Evolutionary conservation across 139 green algal species (phyloP), one percentile per base, ranked within the genome.

Genomic region (Asterochloris sp.): DNA sequence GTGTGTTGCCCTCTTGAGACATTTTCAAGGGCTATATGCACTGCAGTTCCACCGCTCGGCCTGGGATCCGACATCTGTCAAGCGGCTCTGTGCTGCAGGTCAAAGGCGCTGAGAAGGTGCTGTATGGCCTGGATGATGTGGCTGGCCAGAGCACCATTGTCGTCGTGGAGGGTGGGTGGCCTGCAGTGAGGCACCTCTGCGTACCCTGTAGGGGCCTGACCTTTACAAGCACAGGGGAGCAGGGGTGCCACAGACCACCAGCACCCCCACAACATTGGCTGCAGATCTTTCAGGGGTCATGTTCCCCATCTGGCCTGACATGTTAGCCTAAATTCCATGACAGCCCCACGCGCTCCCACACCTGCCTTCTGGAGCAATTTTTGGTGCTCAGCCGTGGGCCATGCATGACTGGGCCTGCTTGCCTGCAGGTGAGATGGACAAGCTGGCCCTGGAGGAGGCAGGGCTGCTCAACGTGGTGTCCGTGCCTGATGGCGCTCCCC

Each of bases 161-260:
- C 74, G 90, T 97, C 68, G 95, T 98, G 69, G 95, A 98, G 84
- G 95, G 95, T 13, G 95, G 98, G 89, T 92, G 97, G 86, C 95
- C 98, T 87, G 97, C 97, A 86, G 94, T 68, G 86, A 92, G 85
- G 90, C 86, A 54, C 93, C 94, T 28, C 84, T 95, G 78, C 81
- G 27, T 29, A 92, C 92, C 73, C 88, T 97, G n/a, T 69, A 66
- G 38, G 68, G 76, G 26, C 90, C 89, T 17, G 89, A 91, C 38
- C 2, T 54, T 6, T 2, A 54, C 38, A 6, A 54, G 38, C 38
- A 6, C 38, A 54, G 38, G 38, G 6, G 38, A 54, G 38, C 38
- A 10, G 38, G 38, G 38, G 38, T 54, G 38, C 38, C 38, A 54
- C 38, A 54, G 38, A 54, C 38, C 38, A 54, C 4, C 38, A 54